A percentile compares a stretch with the other conserved stretches of the same genome.
Conservation (phyloP, 345 rosid genomes). For the Syzygium grande region DNA sequence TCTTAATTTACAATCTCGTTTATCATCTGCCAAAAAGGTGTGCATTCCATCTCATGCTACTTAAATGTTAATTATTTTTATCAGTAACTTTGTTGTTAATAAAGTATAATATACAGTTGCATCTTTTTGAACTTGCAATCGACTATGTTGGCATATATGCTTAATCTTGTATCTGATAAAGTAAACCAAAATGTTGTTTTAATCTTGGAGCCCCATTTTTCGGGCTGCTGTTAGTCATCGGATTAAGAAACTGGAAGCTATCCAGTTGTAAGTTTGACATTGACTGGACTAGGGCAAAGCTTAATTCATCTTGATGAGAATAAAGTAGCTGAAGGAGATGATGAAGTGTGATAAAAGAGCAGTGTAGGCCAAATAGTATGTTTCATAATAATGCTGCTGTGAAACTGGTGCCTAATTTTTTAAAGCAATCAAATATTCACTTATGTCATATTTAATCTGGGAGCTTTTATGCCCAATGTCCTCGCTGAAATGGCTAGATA, state of each 20-base stretch:
- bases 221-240: background rate
- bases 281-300: background rate
- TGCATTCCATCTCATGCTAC: background rate
- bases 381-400: background rate
- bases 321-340: background rate
- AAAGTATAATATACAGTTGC: background rate
- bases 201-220: background rate
- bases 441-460: background rate
- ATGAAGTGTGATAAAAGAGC: background rate
- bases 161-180: background rate
- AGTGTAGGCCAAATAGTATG: background rate
- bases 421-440: background rate
- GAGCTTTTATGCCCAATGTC: background rate
- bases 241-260: background rate
- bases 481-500: background rate
- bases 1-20: constrained; percentile 59
- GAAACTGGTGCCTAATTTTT: background rate
- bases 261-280: background rate
- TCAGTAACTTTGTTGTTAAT: background rate
- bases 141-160: background rate
- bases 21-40: constrained; percentile 77
- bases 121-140: background rate
- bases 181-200: background rate
- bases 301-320: background rate
- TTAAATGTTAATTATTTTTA: background rate